These are phyloP conservation scores for Escallonia rubra DNA, from an alignment of 129 eudicot genomes.

Conservation along the genomic window DNA sequence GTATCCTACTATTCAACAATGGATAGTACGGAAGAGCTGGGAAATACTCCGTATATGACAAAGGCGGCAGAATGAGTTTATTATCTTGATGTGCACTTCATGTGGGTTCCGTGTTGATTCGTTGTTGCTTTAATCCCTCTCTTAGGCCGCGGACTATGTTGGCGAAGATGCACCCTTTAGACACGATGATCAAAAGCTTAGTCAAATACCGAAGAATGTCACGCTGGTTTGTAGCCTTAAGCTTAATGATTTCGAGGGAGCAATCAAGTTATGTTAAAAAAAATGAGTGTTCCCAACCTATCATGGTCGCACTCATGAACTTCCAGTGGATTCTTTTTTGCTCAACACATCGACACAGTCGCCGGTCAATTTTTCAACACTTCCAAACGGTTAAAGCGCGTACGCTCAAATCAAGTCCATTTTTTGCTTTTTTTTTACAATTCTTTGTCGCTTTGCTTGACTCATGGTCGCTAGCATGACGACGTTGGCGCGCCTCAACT, in stretches of 20 bases:
- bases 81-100: not conserved
- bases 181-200: slow-evolving; percentile 39
- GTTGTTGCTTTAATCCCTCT: not conserved
- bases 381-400: too few relatives aligned
- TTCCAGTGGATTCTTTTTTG: too few relatives aligned
- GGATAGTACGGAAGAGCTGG: slow-evolving; percentile 61
- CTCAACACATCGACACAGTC: too few relatives aligned
- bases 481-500: too few relatives aligned
- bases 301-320: too few relatives aligned
- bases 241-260: slow-evolving; percentile 39
- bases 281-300: slow-evolving; percentile 5
- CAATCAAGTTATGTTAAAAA: slow-evolving; percentile 56
- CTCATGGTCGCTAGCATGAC: too few relatives aligned
- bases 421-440: too few relatives aligned
- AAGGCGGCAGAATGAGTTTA: slow-evolving; percentile 19
- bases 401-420: too few relatives aligned
- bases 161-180: slow-evolving; percentile 42
- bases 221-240: slow-evolving; percentile 63
- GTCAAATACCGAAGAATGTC: slow-evolving; percentile 48
- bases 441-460: too few relatives aligned
- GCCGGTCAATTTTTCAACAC: too few relatives aligned
- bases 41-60: slow-evolving; percentile 60
- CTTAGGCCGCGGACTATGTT: slow-evolving; percentile 54
- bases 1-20: slow-evolving; percentile 48
- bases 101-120: too few relatives aligned